Evolutionary conservation across 176 grass and related monocot genomes (phyloP), one percentile per base, ranked within the genome.

Genomic region (Musa acuminata): DNA sequence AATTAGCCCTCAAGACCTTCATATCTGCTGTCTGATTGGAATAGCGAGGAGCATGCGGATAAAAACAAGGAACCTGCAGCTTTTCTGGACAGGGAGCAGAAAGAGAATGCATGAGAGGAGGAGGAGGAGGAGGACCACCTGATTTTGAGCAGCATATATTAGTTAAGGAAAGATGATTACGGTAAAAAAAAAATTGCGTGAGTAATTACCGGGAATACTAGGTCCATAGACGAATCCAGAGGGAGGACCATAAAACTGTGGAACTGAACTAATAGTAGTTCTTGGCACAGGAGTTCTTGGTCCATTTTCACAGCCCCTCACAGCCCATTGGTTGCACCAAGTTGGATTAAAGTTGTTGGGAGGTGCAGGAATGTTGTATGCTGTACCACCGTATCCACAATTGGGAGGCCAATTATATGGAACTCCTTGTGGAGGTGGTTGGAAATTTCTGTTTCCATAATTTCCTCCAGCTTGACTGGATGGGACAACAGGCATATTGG

Each of bases 101-200:
- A 80, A 87, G 74, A 81, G 87, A 89, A 79, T 85, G 89, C 82
- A 93, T 85, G 17, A 82, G 84, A 84, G 84, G 72, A 64, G 85
- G 80, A 80, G 81, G 78, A n/a, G 35, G 35, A 43, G 35, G 35
- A 43, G 35, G 35, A 43, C 35, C 35, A 43, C 86, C 90, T 92
- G 77, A 53, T 17, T 80, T 87, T 9, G 57, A 80, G 80, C 17
- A 55, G 76, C 80, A 77, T 62, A 73, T 22, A 3, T 22, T 63
- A 78, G 29, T 71, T 59, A 60, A 52, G 13, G 81, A 43, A 43
- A 43, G 35, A 6, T 43, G 35, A 43, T 43, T 6, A 43, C 3
- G 3, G 35, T 43, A 43, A 62, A 72, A 26, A 1, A n/a, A 72
- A 63, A 62, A 17, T 9, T 62, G 20, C 19, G 59, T 49, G 58